Conservation (phyloP, 768 basidiomycete genomes). For the Serendipita vermifera region DNA sequence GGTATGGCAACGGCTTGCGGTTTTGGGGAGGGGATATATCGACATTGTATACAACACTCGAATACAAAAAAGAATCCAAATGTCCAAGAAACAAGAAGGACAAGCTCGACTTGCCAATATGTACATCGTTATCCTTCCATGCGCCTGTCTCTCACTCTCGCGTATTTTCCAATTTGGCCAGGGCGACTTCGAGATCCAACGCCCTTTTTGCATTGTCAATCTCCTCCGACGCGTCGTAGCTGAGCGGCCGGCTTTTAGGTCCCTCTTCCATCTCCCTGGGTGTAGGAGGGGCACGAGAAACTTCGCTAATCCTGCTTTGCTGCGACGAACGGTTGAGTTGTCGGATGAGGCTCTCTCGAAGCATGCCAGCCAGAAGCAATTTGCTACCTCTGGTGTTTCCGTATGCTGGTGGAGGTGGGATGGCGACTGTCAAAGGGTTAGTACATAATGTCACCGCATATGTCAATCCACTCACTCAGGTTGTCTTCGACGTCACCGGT, state of each 20-base stretch:
- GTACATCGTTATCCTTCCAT: too few relatives aligned
- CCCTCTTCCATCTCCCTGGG: conserved; percentile 19
- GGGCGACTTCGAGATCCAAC: conserved; percentile 40
- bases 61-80: too few relatives aligned
- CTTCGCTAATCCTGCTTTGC: not conserved
- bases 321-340: not conserved
- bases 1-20: too few relatives aligned
- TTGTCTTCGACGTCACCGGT: conserved; percentile 68
- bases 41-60: too few relatives aligned
- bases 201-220: conserved; percentile 42
- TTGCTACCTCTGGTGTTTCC: conserved; percentile 60
- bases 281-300: not conserved
- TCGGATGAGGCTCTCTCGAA: conserved; percentile 30
- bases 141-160: too few relatives aligned
- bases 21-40: too few relatives aligned
- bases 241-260: conserved; percentile 32
- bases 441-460: not conserved
- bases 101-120: too few relatives aligned
- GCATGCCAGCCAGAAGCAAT: conserved; percentile 41
- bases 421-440: conserved; percentile 29
- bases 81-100: too few relatives aligned
- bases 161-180: conserved; percentile 28
- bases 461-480: conserved; percentile 29
- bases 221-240: conserved; percentile 49
- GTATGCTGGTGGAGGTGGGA: conserved; percentile 62